These are phyloP conservation scores for Rhodomyrtus psidioides DNA, from an alignment of 441 rosid species.

Conservation along the genomic window DNA sequence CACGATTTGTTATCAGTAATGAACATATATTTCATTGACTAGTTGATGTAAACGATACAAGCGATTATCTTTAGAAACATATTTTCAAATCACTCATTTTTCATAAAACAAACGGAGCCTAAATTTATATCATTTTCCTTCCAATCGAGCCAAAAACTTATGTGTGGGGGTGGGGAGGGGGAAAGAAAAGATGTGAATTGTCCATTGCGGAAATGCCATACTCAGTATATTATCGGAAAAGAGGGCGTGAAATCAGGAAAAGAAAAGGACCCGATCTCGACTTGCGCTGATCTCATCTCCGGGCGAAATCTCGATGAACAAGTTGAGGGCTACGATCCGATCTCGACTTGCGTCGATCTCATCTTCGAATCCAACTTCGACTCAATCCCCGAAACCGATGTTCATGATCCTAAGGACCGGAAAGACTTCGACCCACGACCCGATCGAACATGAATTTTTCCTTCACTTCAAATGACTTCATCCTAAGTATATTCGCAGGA, in stretches of 20 bases:
- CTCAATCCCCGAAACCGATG: background rate
- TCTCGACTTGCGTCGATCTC: background rate
- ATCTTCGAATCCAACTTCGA: background rate
- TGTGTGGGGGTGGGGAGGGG: rapidly evolving
- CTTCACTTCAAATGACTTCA: background rate
- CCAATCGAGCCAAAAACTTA: background rate
- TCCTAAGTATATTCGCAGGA: background rate
- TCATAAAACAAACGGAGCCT: rapidly evolving
- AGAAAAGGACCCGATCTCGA: too few species aligned
- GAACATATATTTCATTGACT: too few species aligned
- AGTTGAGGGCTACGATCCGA: too few species aligned
- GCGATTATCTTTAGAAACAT: background rate
- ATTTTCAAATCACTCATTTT: rapidly evolving
- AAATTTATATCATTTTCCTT: background rate
- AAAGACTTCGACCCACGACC: background rate
- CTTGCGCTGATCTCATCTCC: too few species aligned
- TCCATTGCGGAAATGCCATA: too few species aligned
- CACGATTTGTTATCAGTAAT: too few species aligned
- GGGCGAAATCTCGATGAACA: too few species aligned
- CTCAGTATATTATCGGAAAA: too few species aligned
- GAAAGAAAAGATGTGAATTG: background rate
- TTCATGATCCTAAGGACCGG: background rate
- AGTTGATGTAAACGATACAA: background rate
- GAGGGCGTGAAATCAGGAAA: too few species aligned
- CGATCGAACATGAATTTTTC: background rate